Conservation (phyloP, 129 eudicot genomes). For the Daucus carota region DNA sequence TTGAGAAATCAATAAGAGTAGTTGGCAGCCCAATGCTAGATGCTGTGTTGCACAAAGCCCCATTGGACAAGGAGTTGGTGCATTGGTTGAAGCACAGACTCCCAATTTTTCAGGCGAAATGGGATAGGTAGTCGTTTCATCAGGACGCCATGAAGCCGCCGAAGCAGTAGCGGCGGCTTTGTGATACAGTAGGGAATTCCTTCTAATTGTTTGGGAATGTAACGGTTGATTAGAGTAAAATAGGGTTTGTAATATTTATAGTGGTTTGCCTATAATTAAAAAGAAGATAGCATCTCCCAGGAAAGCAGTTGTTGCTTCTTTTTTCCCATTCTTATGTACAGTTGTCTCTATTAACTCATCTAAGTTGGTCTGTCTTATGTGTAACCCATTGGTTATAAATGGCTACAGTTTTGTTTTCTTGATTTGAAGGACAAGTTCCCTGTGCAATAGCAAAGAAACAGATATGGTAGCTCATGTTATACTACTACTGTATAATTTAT, state of each 20-base stretch:
- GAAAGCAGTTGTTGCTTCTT: not conserved
- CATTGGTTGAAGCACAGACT: slow-evolving; percentile 93
- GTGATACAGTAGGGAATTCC: slow-evolving; percentile 2
- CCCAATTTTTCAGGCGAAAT: slow-evolving; percentile 72
- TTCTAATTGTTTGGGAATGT: slow-evolving; percentile 6
- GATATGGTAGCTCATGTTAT: too few species aligned
- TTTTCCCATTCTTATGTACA: slow-evolving; percentile 3
- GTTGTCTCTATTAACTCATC: not conserved
- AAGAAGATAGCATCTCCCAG: not conserved
- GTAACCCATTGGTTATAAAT: slow-evolving; percentile 14
- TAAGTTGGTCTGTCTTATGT: not conserved
- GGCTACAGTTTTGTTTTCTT: slow-evolving; percentile 13
- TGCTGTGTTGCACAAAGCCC: slow-evolving; percentile 45
- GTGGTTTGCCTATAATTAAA: slow-evolving; percentile 2
- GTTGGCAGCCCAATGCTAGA: slow-evolving; percentile 96
- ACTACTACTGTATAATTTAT: not conserved
- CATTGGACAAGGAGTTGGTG: slow-evolving; percentile 69
- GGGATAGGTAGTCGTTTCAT: slow-evolving; percentile 53
- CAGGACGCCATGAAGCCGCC: slow-evolving; percentile 1
- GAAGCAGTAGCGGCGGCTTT: not conserved
- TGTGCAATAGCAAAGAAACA: not conserved
- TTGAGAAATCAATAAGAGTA: slow-evolving; percentile 42
- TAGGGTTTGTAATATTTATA: not conserved
- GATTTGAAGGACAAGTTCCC: not conserved
- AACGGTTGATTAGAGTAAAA: not conserved